Evolutionary conservation across 306 rosid species (phyloP), one percentile per base, ranked within the genome.

Genomic region (Sindora glabra): DNA sequence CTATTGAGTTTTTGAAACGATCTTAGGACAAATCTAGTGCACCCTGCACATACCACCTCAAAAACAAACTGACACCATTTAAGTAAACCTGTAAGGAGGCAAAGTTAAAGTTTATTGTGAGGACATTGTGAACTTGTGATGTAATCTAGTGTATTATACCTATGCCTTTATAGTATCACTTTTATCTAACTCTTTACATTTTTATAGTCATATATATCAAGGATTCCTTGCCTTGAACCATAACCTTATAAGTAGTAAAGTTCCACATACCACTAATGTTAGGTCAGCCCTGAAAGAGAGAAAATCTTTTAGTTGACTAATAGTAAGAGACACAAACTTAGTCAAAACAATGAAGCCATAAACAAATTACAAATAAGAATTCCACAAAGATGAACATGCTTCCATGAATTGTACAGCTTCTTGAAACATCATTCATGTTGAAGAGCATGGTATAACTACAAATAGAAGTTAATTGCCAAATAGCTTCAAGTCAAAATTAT

Each of bases 191-290:
- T 85, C 96, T 83, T 86, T 92, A 95, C 96, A 92, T 56, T 88
- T 88, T 64, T 47, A 37, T 80, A 69, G 71, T 88, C 94, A 64
- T 88, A 92, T 67, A 88, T 23, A 70, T 83, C 83, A 13, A 78
- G 41, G 55, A 88, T 52, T 62, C 68, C 78, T 66, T 84, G 68
- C 21, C 23, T 70, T 17, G 86, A 81, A 64, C 83, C 84, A 77
- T 68, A 57, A 16, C 94, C 98, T 78, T 92, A 96, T 66, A 92
- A 55, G 83, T 79, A 86, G 65, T 96, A 88, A 64, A 92, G 88
- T 38, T 95, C 90, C 21, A 83, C 96, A 78, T 92, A 96, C 95
- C 98, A 92, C 96, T 96, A 88, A 70, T 92, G 88, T 74, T 88
- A 96, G n/a, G 98, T 81, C 65, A 92, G 36, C 94, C n/a, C 96